Conservation (phyloP, 345 rosid genomes). For the Erodium maritimum region DNA sequence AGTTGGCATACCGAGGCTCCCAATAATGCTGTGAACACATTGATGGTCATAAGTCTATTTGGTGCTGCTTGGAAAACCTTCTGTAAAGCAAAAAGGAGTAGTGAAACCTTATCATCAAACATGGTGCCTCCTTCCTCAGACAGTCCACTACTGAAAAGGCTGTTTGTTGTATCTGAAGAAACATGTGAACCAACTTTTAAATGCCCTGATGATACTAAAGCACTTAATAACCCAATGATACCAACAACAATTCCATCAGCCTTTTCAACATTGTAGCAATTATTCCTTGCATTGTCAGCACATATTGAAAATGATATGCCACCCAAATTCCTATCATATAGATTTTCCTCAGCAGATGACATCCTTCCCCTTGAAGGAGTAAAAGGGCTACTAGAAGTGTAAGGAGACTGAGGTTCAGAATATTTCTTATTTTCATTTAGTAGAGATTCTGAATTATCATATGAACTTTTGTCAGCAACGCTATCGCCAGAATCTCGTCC, state of each 20-base stretch:
- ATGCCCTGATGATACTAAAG: slow-evolving; percentile 67
- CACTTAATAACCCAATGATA: slow-evolving; percentile 78
- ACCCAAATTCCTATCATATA: slow-evolving; percentile 52
- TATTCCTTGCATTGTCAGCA: slow-evolving; percentile 93
- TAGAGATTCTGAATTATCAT: slow-evolving; percentile 28
- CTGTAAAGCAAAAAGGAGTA: slow-evolving; percentile 83
- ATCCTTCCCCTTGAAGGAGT: slow-evolving; percentile 41
- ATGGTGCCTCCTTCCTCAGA: slow-evolving; percentile 68
- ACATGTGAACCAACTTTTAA: slow-evolving; percentile 48
- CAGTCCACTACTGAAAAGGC: slow-evolving; percentile 49
- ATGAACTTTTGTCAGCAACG: slow-evolving; percentile 27
- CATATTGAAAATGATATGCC: slow-evolving; percentile 92
- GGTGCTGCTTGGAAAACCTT: slow-evolving; percentile 94
- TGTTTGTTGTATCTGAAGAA: slow-evolving; percentile 49
- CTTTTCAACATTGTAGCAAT: slow-evolving; percentile 75
- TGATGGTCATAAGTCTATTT: slow-evolving; percentile 74
- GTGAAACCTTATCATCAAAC: slow-evolving; percentile 93
- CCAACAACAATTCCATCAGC: slow-evolving; percentile 86
- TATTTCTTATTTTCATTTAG: slow-evolving; percentile 17
- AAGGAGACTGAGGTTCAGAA: slow-evolving; percentile 22
- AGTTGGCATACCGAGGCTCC: slow-evolving; percentile 78
- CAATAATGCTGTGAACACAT: slow-evolving; percentile 74
- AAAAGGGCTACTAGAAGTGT: slow-evolving; percentile 21
- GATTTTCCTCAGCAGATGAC: slow-evolving; percentile 53
- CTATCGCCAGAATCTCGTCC: slow-evolving; percentile 22